Conservation (phyloP, 805 yeast genomes). For the Kregervanrija pseudodelftensis region DNA sequence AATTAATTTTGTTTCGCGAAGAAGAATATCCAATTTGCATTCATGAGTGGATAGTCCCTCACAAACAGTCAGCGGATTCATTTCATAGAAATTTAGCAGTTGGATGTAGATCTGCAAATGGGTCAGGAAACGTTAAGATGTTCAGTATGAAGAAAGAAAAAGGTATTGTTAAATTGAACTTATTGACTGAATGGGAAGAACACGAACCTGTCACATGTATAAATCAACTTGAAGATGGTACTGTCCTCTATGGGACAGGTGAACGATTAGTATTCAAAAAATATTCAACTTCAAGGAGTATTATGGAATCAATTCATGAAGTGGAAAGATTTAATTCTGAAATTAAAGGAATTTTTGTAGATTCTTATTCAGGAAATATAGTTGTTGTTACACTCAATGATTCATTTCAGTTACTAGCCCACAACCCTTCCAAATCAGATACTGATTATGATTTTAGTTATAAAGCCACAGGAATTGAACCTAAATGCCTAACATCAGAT, state of each 20-base stretch:
- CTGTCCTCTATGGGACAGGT: conserved; percentile 19
- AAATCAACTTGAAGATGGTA: conserved; percentile 17
- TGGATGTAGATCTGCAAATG: conserved; percentile 23
- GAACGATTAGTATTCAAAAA: conserved; percentile 9
- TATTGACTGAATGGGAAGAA: conserved; percentile 15
- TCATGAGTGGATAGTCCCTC: conserved; percentile 29
- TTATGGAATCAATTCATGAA: conserved; percentile 15
- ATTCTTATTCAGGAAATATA: conserved; percentile 2
- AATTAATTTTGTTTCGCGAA: conserved; percentile 6
- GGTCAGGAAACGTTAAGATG: conserved; percentile 22
- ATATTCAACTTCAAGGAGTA: conserved; percentile 16
- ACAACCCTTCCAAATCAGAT: too few relatives aligned
- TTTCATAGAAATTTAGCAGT: conserved; percentile 24
- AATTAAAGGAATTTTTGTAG: conserved; percentile 19
- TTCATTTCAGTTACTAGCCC: too few relatives aligned
- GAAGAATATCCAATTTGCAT: conserved; percentile 25
- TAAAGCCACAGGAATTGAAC: too few relatives aligned
- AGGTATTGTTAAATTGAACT: conserved; percentile 9
- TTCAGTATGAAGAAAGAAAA: conserved; percentile 19
- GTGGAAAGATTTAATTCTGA: conserved; percentile 10
- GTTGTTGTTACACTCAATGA: too few relatives aligned
- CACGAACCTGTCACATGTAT: conserved; percentile 18
- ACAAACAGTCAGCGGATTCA: conserved; percentile 11
- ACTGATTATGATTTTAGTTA: too few relatives aligned
- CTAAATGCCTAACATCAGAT: too few relatives aligned